Percentiles rank a stretch among this genome's conserved stretches.
Evolutionary conservation across 345 rosid genomes (phyloP).

Genomic region (Eucalyptus urophylla): DNA sequence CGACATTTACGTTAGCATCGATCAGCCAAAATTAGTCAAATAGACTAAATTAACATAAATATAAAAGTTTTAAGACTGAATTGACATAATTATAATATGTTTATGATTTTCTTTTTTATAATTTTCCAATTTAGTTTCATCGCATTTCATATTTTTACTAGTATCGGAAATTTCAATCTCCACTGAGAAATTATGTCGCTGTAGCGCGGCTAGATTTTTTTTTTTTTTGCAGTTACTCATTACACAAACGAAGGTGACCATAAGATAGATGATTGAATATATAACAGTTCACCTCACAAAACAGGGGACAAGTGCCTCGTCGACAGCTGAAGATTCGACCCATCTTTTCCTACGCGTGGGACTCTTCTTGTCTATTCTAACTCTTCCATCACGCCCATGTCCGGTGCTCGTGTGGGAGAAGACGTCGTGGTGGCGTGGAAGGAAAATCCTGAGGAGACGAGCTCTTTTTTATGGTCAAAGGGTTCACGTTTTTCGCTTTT

Average conservation of each 20-base stretch:
- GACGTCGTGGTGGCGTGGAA: not conserved
- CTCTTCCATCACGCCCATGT: not conserved
- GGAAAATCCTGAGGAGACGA: not conserved
- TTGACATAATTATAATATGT: too few species aligned
- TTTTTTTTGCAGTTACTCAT: not conserved
- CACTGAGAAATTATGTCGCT: not conserved
- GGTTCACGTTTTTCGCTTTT: too few species aligned
- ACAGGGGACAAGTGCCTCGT: not conserved
- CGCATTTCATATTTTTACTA: not conserved
- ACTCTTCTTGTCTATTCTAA: not conserved
- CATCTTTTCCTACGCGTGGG: not conserved
- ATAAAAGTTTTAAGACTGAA: too few species aligned
- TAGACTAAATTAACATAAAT: too few species aligned
- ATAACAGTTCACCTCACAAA: not conserved
- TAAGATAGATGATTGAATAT: not conserved
- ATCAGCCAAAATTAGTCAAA: rapidly evolving
- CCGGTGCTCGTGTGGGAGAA: not conserved
- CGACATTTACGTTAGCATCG: rapidly evolving
- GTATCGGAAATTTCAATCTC: not conserved
- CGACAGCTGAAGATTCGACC: not conserved
- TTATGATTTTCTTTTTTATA: too few species aligned
- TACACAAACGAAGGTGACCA: not conserved
- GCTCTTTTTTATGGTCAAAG: not conserved
- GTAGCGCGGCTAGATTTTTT: not conserved
- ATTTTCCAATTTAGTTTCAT: not conserved